Evolutionary conservation across 106 monocot species (phyloP).

Genomic region (Hemerocallis citrina): DNA sequence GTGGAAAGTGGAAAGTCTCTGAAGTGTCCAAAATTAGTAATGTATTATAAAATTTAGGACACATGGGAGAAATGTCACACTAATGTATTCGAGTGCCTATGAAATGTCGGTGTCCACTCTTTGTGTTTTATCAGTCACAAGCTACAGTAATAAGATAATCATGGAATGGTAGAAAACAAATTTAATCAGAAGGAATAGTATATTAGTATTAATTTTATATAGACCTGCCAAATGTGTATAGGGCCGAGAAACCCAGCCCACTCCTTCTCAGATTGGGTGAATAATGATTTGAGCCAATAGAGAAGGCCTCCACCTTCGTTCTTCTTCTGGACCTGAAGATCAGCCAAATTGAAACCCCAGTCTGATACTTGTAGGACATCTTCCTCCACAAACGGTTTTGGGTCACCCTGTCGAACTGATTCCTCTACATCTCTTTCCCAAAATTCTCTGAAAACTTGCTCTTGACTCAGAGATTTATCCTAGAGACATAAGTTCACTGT

Average conservation of each 20-base stretch:
- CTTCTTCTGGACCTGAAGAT: slow-evolving; percentile 77
- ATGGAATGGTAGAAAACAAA: no score
- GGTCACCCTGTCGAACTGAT: slow-evolving; percentile 65
- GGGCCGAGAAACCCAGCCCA: slow-evolving; percentile 88
- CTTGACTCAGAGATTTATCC: slow-evolving; percentile 72
- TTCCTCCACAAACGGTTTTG: slow-evolving; percentile 85
- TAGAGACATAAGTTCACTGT: slow-evolving; percentile 15
- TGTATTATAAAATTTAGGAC: no score
- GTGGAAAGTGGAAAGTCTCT: no score
- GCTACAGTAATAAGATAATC: no score
- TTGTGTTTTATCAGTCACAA: no score
- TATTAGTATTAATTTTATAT: no score
- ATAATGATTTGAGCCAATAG: slow-evolving; percentile 64
- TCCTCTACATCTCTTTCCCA: slow-evolving; percentile 90
- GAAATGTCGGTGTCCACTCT: no score
- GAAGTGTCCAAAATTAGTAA: no score
- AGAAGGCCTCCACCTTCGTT: slow-evolving; percentile 49
- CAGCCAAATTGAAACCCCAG: slow-evolving; percentile 89
- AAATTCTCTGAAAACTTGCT: slow-evolving; percentile 50
- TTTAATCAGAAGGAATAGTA: no score
- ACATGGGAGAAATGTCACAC: no score
- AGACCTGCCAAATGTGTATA: slow-evolving; percentile 98
- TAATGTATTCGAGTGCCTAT: no score
- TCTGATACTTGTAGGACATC: slow-evolving; percentile 80
- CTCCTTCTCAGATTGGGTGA: slow-evolving; percentile 49